Conservation (phyloP, 2,329 filamentous ascomycete genomes). For the Paraphaeosphaeria minitans region DNA sequence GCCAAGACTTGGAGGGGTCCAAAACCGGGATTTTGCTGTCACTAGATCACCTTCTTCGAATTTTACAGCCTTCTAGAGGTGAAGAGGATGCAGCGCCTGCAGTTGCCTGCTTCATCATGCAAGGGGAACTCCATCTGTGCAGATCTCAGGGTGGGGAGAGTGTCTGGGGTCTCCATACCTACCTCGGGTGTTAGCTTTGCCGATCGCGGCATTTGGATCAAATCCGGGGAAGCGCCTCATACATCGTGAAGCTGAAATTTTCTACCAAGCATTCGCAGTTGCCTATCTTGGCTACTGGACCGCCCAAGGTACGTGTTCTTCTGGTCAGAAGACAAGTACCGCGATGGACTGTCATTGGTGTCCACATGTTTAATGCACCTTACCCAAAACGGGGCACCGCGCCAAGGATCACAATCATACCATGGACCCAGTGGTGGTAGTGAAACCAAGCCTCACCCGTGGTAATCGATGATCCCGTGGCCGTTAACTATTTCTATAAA, state of each 20-base stretch:
- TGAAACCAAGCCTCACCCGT: constrained; percentile 1
- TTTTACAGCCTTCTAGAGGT: neutral
- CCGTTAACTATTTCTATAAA: neutral
- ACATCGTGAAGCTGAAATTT: neutral
- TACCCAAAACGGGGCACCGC: neutral
- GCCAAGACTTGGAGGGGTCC: neutral
- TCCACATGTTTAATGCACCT: neutral
- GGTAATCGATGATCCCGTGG: neutral
- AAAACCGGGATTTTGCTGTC: neutral
- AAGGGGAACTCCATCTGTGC: neutral
- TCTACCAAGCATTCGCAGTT: neutral
- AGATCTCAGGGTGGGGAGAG: neutral
- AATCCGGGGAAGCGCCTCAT: constrained; percentile 1
- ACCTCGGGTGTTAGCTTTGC: constrained; percentile 4
- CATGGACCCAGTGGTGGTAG: neutral
- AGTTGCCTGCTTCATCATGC: neutral
- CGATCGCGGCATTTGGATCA: neutral
- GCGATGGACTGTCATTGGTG: neutral
- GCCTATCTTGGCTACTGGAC: constrained; percentile 2
- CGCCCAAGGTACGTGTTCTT: constrained; percentile 1
- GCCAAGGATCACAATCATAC: neutral
- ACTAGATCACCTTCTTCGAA: neutral
- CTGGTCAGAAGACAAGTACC: constrained; percentile 3
- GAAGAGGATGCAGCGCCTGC: neutral
- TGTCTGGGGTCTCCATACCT: constrained; percentile 3